Base-by-base conservation (phyloP, 2,329 filamentous ascomycete species). In the Colletotrichum truncatum region DNA sequence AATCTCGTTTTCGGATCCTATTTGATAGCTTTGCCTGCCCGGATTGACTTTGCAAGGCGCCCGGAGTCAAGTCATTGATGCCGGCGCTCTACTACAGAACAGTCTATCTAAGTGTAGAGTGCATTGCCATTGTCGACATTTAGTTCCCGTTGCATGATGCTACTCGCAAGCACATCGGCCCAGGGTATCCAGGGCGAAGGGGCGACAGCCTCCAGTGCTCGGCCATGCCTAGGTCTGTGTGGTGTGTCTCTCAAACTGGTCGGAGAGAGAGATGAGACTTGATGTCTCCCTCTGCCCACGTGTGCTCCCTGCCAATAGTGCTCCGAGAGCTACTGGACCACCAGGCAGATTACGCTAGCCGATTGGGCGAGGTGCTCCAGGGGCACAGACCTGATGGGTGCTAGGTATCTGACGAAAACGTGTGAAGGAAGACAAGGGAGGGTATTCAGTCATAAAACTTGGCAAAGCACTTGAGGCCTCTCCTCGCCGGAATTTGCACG, bases 321-420 rank as follows among this genome's bases (percentile, higher is more conserved):
- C 51, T 65, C 60, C 41, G 36, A 41, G 45, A 52, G 32, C 32
- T 54, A 9, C 14, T 38, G 23, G 52, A 43, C 56, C 41, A 16
- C 32, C 57, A 8, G 34, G 16, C 34, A 48, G 25, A n/a, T n/a
- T 49, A 62, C n/a, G 43, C 48, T 49, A 51, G 34, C 21, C 39
- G 41, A 62, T 38, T 36, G 57, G 57, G 21, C 9, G 32, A 43
- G 38, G 30, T 11, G 30, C 12, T 21, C 36, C 18, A 30, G 30
- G 59, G 52, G 45, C 36, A 46, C 43, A 57, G 34, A 46, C 28
- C 43, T 26, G 51, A 58, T 34, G 21, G 46, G 38, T 30, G 51
- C 38, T 25, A 52, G 46, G 64, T 51, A 43, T 64, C 52, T 52
- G 51, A 66, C 59, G 64, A 64, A 63, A 64, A 38, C 57, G 41